Evolutionary conservation across 306 rosid genomes (phyloP), one percentile per base, ranked within the genome.

Genomic region (apple (Malus domestica)): DNA sequence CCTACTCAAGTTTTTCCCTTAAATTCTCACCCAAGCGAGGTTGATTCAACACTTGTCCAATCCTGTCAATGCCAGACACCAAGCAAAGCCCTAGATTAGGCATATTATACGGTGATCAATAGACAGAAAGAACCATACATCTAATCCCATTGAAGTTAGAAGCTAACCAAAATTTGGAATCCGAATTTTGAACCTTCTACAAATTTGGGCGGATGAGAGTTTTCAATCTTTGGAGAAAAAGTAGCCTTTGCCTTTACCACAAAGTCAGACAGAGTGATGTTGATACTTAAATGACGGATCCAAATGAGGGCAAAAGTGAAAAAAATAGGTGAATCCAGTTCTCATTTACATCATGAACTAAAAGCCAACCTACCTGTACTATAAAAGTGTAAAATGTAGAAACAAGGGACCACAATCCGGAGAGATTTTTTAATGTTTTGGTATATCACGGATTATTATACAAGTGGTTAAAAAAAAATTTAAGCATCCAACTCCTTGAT

Each of bases 321-420:
- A 85, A 65, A 12, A 80, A 84, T 80, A 76, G 69, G 86, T 83
- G 89, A 82, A 90, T 90, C 96, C 68, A 78, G 80, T 87, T 85
- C 90, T 72, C 75, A 57, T 54, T 19, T 60, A 74, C 10, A 57
- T 49, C 32, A 30, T 7, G 22, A 73, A 75, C 80, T 33, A 67
- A 52, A 84, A 67, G 49, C 29, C 6, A 61, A 68, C 27, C 27
- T 61, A 44, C 45, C 64, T 70, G 58, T 58, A 72, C 10, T 3
- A 3, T 11, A 3, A 45, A 45, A 45, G 51, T 70, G 73, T 11
- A 22, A 79, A 75, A 42, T 74, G 33, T 60, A 10, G 72, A 64
- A 68, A 27, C 33, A 23, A 74, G 85, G 89, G 91, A 87, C 91
- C 88, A 81, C 87, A 42, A 27, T 35, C 62, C 13, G 10, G 10